phyloP scores from a whole-genome alignment of 176 grass and related monocot species.

The Avena insularis region DNA sequence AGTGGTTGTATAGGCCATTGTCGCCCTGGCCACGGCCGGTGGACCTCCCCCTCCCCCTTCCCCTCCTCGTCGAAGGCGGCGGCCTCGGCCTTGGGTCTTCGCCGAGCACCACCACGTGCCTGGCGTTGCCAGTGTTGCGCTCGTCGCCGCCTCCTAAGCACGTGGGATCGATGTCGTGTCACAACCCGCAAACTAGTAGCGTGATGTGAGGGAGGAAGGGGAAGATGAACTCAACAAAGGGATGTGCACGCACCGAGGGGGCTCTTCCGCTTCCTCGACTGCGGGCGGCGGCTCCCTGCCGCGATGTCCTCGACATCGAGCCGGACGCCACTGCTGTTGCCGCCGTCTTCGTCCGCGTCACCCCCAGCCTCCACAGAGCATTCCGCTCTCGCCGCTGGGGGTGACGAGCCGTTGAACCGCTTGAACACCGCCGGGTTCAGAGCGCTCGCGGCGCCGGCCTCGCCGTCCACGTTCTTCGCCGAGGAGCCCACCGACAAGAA shows the following conservation, averaged over 20 bases:
- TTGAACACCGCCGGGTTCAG: slow-evolving; percentile 65
- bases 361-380: slow-evolving; percentile 3
- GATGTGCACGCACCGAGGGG: slow-evolving; percentile 54
- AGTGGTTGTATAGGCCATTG: slow-evolving; percentile 79
- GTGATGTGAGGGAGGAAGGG: not conserved
- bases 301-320: slow-evolving; percentile 44
- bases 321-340: slow-evolving; percentile 3
- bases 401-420: slow-evolving; percentile 61
- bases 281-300: slow-evolving; percentile 11
- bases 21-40: slow-evolving; percentile 17
- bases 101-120: slow-evolving; percentile 71
- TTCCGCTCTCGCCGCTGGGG: slow-evolving; percentile 33
- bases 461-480: slow-evolving; percentile 33
- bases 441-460: slow-evolving; percentile 20
- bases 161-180: not conserved
- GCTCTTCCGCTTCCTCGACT: slow-evolving; percentile 65
- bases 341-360: slow-evolving; percentile 32
- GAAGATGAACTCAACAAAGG: not conserved
- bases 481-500: slow-evolving; percentile 70
- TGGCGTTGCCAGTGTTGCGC: not conserved
- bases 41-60: slow-evolving; percentile 30
- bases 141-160: slow-evolving; percentile 31
- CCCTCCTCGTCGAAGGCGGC: not conserved
- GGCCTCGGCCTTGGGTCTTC: slow-evolving; percentile 66
- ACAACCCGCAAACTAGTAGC: not conserved